These are phyloP conservation scores for Parasitella parasitica DNA, from an alignment of 371 early-diverging fungal genomes.

Conservation along the genomic window DNA sequence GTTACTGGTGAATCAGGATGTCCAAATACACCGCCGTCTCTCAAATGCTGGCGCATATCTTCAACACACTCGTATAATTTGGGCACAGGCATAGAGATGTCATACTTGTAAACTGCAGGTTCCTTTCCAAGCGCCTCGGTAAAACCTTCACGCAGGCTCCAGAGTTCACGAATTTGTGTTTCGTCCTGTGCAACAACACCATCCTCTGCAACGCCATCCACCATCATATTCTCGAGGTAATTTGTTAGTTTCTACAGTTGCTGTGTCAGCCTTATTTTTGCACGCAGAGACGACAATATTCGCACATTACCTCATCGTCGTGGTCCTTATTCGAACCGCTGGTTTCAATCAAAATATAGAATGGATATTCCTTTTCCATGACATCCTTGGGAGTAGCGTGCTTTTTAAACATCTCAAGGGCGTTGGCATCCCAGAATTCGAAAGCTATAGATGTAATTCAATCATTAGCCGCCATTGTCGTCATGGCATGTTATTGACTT, in stretches of 20 bases:
- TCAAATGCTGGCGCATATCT: slow-evolving; percentile 72
- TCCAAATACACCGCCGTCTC: slow-evolving; percentile 53
- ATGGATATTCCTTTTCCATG: slow-evolving; percentile 69
- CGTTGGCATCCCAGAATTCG: slow-evolving; percentile 90
- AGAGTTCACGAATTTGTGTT: slow-evolving; percentile 69
- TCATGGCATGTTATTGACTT: slow-evolving; percentile 1
- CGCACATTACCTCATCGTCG: slow-evolving; percentile 67
- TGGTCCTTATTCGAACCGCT: slow-evolving; percentile 91
- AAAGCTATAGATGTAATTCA: slow-evolving; percentile 59
- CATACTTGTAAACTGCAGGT: slow-evolving; percentile 91
- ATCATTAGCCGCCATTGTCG: neutral
- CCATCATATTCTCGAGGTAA: slow-evolving; percentile 72
- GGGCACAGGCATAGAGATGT: slow-evolving; percentile 85
- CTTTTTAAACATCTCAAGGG: slow-evolving; percentile 67
- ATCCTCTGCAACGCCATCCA: slow-evolving; percentile 71
- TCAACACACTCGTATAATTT: slow-evolving; percentile 84
- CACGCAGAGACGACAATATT: neutral
- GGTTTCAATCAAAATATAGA: slow-evolving; percentile 93
- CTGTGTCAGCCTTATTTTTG: too few species aligned
- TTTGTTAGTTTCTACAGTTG: slow-evolving; percentile 63
- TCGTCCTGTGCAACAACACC: slow-evolving; percentile 92
- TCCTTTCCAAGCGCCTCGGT: slow-evolving; percentile 87
- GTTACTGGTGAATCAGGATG: slow-evolving; percentile 56
- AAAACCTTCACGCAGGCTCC: slow-evolving; percentile 92
- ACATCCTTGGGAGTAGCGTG: slow-evolving; percentile 67